Base-by-base conservation (phyloP, 768 basidiomycete species). In the Rhodotorula taiwanensis region DNA sequence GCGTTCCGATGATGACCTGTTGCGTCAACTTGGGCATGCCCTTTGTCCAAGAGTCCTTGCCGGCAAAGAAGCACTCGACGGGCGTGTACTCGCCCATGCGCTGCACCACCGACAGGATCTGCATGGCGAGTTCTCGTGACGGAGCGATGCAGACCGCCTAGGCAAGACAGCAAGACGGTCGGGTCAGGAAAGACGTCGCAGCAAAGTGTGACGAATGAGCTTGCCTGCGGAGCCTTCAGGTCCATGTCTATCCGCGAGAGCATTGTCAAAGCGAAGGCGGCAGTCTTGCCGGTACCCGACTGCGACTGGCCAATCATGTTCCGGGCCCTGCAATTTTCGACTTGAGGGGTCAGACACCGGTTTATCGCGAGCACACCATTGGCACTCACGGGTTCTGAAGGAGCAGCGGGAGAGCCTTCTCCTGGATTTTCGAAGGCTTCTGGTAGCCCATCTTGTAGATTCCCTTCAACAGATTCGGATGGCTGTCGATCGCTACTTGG, bases 241-340 rank as follows among this genome's bases (percentile, higher is more conserved):
- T 83, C 80, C 71, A 86, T 93, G 76, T 97, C 90, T 51, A 98
- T 82, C 44, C 94, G 85, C 74, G 88, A 92, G 21, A 98, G 82
- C 93, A 99, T 98, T 16, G 94, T 93, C 52, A 99, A 80, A 18
- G 92, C 89, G 75, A 99, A 99, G 15, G 95, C 95, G 7, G 95
- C 95, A 4, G 95, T 98, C 79, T 99, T 99, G 52, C 95, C 95
- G 14, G 95, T 99, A 43, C 95, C 95, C 39, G 95, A 98, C 73
- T 99, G 95, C 55, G 93, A 98, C 78, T 99, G 95, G 23, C 92
- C 95, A 74, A 98, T 98, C 87, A 98, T 93, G 77, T 98, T 98
- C 55, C 85, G 86, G 16, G 94, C 87, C n/a, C 94, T 99, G 74
- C 10, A 8, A n/a, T n/a, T n/a, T n/a, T n/a, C n/a, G 1, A 27